Base-by-base conservation (phyloP, 176 grass and related monocot genomes). In the Carex pumila region DNA sequence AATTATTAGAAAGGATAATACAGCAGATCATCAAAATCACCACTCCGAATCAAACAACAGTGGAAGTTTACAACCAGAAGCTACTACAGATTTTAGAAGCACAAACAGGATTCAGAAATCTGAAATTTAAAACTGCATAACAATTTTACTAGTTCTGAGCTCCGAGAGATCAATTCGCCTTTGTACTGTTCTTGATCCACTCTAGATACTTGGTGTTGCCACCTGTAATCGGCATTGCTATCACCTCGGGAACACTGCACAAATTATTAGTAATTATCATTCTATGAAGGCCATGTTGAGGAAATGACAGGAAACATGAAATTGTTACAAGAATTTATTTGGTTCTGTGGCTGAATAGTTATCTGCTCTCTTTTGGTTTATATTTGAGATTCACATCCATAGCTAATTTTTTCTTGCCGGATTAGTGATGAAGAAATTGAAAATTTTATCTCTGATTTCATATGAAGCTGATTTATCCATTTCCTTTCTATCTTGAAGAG, bases 171-270 rank as follows among this genome's bases (percentile, higher is more conserved):
- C 65, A 98, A 0, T 84, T 84, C 39, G 93, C 91, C 68, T 71
- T 85, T 18, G 96, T 95, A 75, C 83, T 98, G 86, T 92, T 86
- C 84, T 90, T 93, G 60, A 98, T 83, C 96, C 93, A 98, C 72
- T 95, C 96, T 19, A 98, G 78, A 32, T 98, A 98, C 86, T 95
- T 95, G 50, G 56, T 59, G 73, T 93, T 98, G 50, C 96, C 96
- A 34, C 96, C 96, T 18, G 65, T 92, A 73, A 98, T 95, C 25
- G 89, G 96, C 81, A 98, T 64, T 32, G 93, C 82, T 12, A 98
- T 92, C 65, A 98, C 93, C 90, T 98, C 93, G 34, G 96, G 93
- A 92, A 97, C 87, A 4, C 90, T 97, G 86, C 80, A 84, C 65
- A 90, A 58, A 37, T 60, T 59, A 36, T 45, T 57, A 57, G 41